Evolutionary conservation across 805 yeast species (phyloP).

Genomic region (Cyberlindnera xishuangbannaensis): DNA sequence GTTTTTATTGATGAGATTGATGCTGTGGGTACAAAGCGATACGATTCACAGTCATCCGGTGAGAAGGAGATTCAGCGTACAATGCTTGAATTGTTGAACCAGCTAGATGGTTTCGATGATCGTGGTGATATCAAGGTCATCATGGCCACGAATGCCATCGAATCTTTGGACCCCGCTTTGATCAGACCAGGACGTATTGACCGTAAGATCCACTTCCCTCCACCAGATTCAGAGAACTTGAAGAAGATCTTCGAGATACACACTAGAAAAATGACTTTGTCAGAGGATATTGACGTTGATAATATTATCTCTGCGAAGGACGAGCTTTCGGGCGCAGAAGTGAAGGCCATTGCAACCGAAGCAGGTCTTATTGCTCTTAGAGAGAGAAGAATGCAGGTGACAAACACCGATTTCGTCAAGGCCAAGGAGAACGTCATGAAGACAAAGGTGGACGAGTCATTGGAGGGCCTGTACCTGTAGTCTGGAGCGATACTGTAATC

Average conservation of each 20-base stretch:
- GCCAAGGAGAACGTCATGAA: conserved; percentile 95
- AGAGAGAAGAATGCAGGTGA: conserved; percentile 96
- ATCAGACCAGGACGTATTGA: conserved; percentile 97
- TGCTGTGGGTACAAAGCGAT: conserved; percentile 98
- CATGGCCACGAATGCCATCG: conserved; percentile 97
- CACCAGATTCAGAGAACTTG: conserved; percentile 89
- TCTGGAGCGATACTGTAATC: too few relatives aligned
- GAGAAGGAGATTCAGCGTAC: conserved; percentile 97
- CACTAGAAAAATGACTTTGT: conserved; percentile 86
- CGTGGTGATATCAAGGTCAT: conserved; percentile 96
- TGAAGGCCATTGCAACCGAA: conserved; percentile 95
- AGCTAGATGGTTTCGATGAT: conserved; percentile 95
- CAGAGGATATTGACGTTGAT: conserved; percentile 83
- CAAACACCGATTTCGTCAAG: conserved; percentile 85
- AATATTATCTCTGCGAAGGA: conserved; percentile 87
- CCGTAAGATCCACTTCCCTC: conserved; percentile 91
- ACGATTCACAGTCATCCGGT: conserved; percentile 85
- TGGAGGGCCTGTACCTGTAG: conserved; percentile 75
- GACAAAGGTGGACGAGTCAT: conserved; percentile 92
- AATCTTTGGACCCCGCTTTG: conserved; percentile 90
- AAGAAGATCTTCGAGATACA: conserved; percentile 90
- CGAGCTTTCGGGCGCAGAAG: conserved; percentile 95
- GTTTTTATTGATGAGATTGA: conserved; percentile 98
- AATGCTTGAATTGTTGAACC: conserved; percentile 92
- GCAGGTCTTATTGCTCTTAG: conserved; percentile 94